Conservation (phyloP, 805 yeast genomes). For the Wickerhamomyces strasburgensis region DNA sequence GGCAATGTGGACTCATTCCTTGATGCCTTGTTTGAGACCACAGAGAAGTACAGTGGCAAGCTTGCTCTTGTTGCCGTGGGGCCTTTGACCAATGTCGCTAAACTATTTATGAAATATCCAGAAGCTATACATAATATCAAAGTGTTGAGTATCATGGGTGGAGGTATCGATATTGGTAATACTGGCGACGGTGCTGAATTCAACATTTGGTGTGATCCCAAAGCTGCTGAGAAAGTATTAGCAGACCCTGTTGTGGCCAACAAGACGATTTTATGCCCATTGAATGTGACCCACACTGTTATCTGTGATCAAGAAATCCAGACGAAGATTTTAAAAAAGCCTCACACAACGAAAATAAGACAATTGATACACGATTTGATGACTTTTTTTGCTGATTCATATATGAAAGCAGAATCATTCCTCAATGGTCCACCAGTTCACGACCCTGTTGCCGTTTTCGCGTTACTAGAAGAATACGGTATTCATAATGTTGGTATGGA, state of each 20-base stretch:
- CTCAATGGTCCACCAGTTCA: conserved; percentile 68
- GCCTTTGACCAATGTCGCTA: conserved; percentile 67
- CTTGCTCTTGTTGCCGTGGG: conserved; percentile 71
- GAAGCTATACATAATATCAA: conserved; percentile 43
- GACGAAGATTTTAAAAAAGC: conserved; percentile 32
- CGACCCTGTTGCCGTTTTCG: conserved; percentile 70
- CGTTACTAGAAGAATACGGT: conserved; percentile 37
- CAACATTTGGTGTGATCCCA: conserved; percentile 71
- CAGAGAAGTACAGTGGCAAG: conserved; percentile 38
- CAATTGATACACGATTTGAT: conserved; percentile 50
- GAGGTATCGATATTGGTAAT: conserved; percentile 36
- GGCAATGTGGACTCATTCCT: conserved; percentile 39
- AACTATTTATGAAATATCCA: conserved; percentile 51
- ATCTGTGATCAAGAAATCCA: conserved; percentile 43
- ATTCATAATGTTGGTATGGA: conserved; percentile 15
- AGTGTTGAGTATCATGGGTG: conserved; percentile 73
- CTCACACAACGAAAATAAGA: conserved; percentile 39
- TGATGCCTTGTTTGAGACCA: conserved; percentile 31
- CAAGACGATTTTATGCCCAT: conserved; percentile 53
- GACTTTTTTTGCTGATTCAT: conserved; percentile 43
- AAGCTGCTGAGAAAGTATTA: conserved; percentile 61
- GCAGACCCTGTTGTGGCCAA: conserved; percentile 37
- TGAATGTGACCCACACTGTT: conserved; percentile 67
- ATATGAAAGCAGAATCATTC: conserved; percentile 35
- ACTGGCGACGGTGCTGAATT: conserved; percentile 57